Evolutionary conservation across 108 stramenopile genomes (phyloP).

Genomic region (Cyclotella atomus): DNA sequence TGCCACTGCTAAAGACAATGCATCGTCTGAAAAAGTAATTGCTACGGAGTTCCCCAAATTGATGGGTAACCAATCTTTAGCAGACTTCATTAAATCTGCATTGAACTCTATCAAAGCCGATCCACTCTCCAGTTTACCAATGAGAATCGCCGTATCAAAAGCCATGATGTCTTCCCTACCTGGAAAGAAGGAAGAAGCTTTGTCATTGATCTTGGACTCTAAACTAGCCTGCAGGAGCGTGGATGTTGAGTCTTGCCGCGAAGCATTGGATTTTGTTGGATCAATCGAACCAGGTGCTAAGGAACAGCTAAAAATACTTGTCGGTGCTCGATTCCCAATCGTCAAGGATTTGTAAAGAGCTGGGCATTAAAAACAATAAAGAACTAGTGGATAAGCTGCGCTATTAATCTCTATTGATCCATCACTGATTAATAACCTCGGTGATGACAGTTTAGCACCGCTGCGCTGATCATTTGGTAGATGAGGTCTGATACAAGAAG

Average conservation of each 20-base stretch:
- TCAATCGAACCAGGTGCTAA: slow-evolving; percentile 16
- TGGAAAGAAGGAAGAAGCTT: slow-evolving; percentile 45
- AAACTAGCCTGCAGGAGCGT: slow-evolving; percentile 57
- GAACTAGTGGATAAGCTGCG: too few relatives aligned
- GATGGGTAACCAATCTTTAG: slow-evolving; percentile 46
- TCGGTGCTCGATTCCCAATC: slow-evolving; percentile 34
- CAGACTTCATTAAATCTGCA: slow-evolving; percentile 57
- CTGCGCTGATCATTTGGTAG: too few relatives aligned
- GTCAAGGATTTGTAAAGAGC: slow-evolving; percentile 29
- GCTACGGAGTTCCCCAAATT: slow-evolving; percentile 56
- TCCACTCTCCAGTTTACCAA: slow-evolving; percentile 46
- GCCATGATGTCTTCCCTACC: slow-evolving; percentile 56
- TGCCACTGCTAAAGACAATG: slow-evolving; percentile 26
- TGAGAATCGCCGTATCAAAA: slow-evolving; percentile 66
- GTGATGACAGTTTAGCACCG: too few relatives aligned
- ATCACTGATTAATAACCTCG: too few relatives aligned
- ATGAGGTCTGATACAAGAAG: too few relatives aligned
- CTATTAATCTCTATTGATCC: too few relatives aligned
- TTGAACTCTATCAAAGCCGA: slow-evolving; percentile 43
- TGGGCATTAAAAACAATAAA: too few relatives aligned
- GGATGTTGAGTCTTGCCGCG: slow-evolving; percentile 54
- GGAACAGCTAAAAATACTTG: slow-evolving; percentile 16
- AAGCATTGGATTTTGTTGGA: slow-evolving; percentile 53
- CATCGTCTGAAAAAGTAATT: slow-evolving; percentile 53
- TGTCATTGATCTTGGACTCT: slow-evolving; percentile 57